Evolutionary conservation across 257 asterid species (phyloP).

Genomic region (Dorcoceras hygrometricum): DNA sequence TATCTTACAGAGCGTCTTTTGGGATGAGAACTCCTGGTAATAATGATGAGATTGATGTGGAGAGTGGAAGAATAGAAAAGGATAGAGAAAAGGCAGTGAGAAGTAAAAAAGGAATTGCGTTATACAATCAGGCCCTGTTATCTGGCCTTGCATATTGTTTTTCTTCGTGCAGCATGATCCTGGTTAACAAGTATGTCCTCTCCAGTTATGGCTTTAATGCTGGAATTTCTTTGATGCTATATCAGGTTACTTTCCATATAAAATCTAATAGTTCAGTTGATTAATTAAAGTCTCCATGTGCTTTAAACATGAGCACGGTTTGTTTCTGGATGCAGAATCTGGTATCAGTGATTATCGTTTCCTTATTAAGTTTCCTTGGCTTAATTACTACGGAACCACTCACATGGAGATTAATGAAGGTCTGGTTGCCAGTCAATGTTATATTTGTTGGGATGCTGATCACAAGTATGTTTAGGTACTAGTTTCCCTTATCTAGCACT

Average conservation of each 20-base stretch:
- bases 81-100: slow-evolving; percentile 44
- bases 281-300: slow-evolving; percentile 3
- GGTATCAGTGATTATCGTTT: slow-evolving; percentile 70
- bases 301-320: slow-evolving; percentile 16
- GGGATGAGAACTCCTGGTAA: slow-evolving; percentile 46
- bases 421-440: slow-evolving; percentile 87
- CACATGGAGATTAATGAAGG: slow-evolving; percentile 86
- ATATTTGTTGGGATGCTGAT: slow-evolving; percentile 96
- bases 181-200: slow-evolving; percentile 87
- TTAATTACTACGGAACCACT: slow-evolving; percentile 77
- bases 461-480: slow-evolving; percentile 96
- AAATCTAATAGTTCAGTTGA: slow-evolving; percentile 12
- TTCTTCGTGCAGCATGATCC: slow-evolving; percentile 88
- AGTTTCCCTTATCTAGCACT: slow-evolving; percentile 8
- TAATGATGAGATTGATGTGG: slow-evolving; percentile 59
- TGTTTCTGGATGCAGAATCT: slow-evolving; percentile 60
- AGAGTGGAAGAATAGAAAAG: slow-evolving; percentile 52
- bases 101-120: slow-evolving; percentile 37
- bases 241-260: slow-evolving; percentile 57
- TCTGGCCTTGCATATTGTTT: slow-evolving; percentile 84
- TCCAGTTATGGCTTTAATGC: slow-evolving; percentile 85
- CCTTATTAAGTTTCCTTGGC: slow-evolving; percentile 55
- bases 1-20: slow-evolving; percentile 38
- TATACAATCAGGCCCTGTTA: slow-evolving; percentile 64
- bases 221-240: slow-evolving; percentile 92